Evolutionary conservation across 129 eudicot genomes (phyloP), one percentile per base, ranked within the genome.

Genomic region (Centella asiatica): DNA sequence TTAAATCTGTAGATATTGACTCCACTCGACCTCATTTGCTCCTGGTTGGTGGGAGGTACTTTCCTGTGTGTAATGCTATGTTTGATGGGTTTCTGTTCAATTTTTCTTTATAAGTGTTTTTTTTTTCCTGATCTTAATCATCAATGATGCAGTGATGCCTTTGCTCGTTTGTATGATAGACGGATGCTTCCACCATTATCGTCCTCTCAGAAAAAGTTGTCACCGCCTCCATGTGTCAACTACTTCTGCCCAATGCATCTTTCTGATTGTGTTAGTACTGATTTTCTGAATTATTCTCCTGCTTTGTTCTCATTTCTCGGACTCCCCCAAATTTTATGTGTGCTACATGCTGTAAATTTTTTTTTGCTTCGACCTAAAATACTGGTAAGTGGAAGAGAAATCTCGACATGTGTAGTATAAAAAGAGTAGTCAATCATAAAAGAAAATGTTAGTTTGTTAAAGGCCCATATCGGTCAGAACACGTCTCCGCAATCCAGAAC

Each of bases 21-120:
- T 62, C 76, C 0, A 81, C 85, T 29, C 81, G 97, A 76, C 95
- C 97, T 69, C 94, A 90, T 81, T 74, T 86, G 66, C 94, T 90
- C 61, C 77, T 90, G 67, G 95, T 90, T 73, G 97, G 97, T 49
- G 97, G 97, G 74, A 90, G 97, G 97, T 86, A 81, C n/a, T 15
- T 51, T 44, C 24, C 39, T 44, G 17, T 48, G 9, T 58, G 61
- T 47, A 47, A n/a, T 56, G 19, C 50, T 53, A 42, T 62, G 27
- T 66, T 55, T 49, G 62, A 65, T 63, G 67, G 27, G 49, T 27
- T 15, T n/a, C n/a, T n/a, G 54, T 49, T 54, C 61, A 28, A 27
- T 33, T 33, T 54, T 40, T 27, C 15, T 19, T 22, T 12, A 27
- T 13, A 23, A 54, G 3, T 3, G 6, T 18, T 18, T 17, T 22